Conservation (phyloP, 306 rosid species). For the Pterocarpus santalinus region DNA sequence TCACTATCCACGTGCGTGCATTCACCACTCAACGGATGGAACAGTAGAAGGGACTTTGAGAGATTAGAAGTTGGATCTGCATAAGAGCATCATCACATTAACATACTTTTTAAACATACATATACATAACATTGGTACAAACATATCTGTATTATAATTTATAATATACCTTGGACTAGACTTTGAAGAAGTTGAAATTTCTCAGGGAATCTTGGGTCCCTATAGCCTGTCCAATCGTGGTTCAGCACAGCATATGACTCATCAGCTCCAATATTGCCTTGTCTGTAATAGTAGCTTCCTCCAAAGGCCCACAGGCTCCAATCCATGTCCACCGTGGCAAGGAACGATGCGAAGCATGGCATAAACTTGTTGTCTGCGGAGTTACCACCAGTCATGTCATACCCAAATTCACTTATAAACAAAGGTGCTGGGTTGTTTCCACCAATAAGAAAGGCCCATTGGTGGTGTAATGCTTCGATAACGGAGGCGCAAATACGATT, state of each 20-base stretch:
- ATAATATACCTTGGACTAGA: conserved; percentile 46
- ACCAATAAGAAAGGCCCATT: conserved; percentile 45
- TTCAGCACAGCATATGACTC: conserved; percentile 56
- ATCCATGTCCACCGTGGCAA: conserved; percentile 55
- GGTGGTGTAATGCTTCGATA: not conserved
- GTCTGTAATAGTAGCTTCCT: conserved; percentile 57
- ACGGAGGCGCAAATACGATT: conserved; percentile 47
- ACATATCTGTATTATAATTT: no score
- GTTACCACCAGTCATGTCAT: conserved; percentile 42
- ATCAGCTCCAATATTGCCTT: conserved; percentile 27
- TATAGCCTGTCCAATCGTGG: conserved; percentile 43
- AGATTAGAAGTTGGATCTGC: conserved; percentile 58
- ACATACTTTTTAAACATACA: not conserved
- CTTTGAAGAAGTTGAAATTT: conserved; percentile 55
- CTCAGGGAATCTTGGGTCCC: conserved; percentile 43
- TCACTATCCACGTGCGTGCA: conserved; percentile 43
- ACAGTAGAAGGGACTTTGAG: conserved; percentile 47
- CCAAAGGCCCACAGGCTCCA: conserved; percentile 62
- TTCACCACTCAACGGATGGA: conserved; percentile 52
- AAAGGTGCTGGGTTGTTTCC: conserved; percentile 49
- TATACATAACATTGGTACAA: no score
- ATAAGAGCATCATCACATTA: not conserved
- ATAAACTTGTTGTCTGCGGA: conserved; percentile 45
- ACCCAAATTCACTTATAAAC: conserved; percentile 60
- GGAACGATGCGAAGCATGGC: conserved; percentile 48